Percentiles rank a stretch among this genome's conserved stretches.
Conservation (phyloP, 2,329 filamentous ascomycete species). For the Arthrobotrys conoides region DNA sequence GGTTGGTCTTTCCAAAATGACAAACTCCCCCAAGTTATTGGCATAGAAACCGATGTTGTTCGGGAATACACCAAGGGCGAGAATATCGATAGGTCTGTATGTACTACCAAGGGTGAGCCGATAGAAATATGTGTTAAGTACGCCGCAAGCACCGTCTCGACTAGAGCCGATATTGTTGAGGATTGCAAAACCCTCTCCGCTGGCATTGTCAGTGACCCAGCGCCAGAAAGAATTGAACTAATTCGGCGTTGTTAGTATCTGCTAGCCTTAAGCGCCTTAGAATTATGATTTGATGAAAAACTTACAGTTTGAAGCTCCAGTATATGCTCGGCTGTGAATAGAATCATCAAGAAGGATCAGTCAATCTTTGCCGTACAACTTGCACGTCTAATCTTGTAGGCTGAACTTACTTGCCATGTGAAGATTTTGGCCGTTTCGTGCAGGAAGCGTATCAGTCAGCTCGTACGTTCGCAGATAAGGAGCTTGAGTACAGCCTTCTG, state of each 20-base stretch:
- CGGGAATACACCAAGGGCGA: constrained; percentile 45
- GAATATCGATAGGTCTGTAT: constrained; percentile 38
- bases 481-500: constrained; percentile 29
- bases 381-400: constrained; percentile 4
- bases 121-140: constrained; percentile 8
- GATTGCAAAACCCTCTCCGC: constrained; percentile 32
- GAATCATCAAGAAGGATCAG: constrained; percentile 22
- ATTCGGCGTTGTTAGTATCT: constrained; percentile 18
- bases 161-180: constrained; percentile 29
- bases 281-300: constrained; percentile 7
- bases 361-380: neutral
- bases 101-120: neutral
- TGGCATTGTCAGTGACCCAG: constrained; percentile 37
- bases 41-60: constrained; percentile 33
- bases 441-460: constrained; percentile 32
- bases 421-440: constrained; percentile 17
- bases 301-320: constrained; percentile 43
- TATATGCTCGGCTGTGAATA: constrained; percentile 30
- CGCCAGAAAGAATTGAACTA: constrained; percentile 37
- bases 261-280: constrained; percentile 16
- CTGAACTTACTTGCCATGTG: constrained; percentile 38
- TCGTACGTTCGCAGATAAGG: constrained; percentile 38
- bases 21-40: constrained; percentile 38
- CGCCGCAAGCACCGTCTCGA: constrained; percentile 19
- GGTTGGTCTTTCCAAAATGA: constrained; percentile 36